Evolutionary conservation across 2,329 filamentous ascomycete genomes (phyloP), one percentile per base, ranked within the genome.

Genomic region (Botrytis elliptica): DNA sequence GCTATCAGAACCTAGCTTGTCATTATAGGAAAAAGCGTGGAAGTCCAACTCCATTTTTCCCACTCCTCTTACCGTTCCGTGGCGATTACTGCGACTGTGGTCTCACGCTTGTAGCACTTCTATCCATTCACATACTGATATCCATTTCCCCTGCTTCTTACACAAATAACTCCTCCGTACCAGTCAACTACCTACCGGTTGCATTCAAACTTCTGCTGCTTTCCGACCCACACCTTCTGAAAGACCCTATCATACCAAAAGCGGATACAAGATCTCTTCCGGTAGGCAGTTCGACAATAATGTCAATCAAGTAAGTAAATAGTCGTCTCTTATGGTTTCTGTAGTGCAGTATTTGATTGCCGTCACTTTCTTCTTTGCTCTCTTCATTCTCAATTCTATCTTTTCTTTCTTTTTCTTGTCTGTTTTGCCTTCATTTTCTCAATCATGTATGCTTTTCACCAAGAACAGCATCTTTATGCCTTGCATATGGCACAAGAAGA

Each of bases 401-500:
- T 62, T 20, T 38, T 49, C 46, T 33, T 52, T 62, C 29, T 38
- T 14, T 29, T 42, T 62, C 55, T 52, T 25, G n/a, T 52, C 55
- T n/a, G 20, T 20, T 52, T 65, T 69, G 42, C 68, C 46, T 36
- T 16, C 22, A 64, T 55, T 36, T 69, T 49, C 40, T 75, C 64
- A 72, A 69, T 68, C 73, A 81, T 81, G 79, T 80, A 80, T 78
- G 75, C 78, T 73, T 78, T 77, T 71, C 78, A 79, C 69, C 79
- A 80, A 77, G 78, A 81, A 70, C 79, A 79, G 64, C 79, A 79
- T 75, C 74, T 75, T 72, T 79, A 76, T 75, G 76, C 79, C 33
- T 70, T 81, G 63, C 77, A 76, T n/a, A 73, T 78, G 46, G 76
- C 77, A 33, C 76, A 79, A 60, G 74, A 78, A 72, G 69, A 74